A percentile compares a stretch with the other conserved stretches of the same genome.
Evolutionary conservation across 1,284 basidiomycete species (phyloP).

Genomic region (Malassezia psittaci): DNA sequence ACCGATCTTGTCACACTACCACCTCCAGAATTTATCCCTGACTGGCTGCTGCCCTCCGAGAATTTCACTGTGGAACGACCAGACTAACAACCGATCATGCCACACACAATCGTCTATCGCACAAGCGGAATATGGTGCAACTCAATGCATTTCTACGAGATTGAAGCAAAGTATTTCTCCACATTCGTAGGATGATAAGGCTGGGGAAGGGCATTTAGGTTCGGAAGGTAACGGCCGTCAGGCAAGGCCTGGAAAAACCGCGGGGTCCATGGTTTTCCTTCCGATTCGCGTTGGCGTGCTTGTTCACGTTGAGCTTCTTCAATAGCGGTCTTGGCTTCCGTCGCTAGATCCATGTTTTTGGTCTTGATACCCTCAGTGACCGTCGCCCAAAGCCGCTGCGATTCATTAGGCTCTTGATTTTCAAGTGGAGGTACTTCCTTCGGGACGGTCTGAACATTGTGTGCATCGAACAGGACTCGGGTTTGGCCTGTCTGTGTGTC

Average conservation of each 20-base stretch:
- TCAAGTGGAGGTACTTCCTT: conserved; percentile 75
- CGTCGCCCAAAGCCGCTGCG: conserved; percentile 65
- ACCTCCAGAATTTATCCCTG: conserved; percentile 22
- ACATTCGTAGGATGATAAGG: conserved; percentile 24
- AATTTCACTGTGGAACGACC: conserved; percentile 13
- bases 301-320: conserved; percentile 84
- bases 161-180: conserved; percentile 24
- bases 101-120: conserved; percentile 17
- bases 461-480: conserved; percentile 73
- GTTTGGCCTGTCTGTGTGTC: conserved; percentile 60
- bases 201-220: conserved; percentile 24
- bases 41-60: conserved; percentile 28
- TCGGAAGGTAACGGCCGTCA: conserved; percentile 38
- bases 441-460: conserved; percentile 60
- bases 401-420: conserved; percentile 84
- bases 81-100: neutral
- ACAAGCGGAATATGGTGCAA: neutral
- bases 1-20: conserved; percentile 37
- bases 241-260: conserved; percentile 68
- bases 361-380: conserved; percentile 75
- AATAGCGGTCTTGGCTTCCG: conserved; percentile 74
- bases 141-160: neutral
- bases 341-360: conserved; percentile 89
- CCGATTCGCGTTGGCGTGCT: conserved; percentile 67
- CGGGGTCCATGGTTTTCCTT: conserved; percentile 58